A percentile compares a stretch with the other conserved stretches of the same genome.
Conservation (phyloP, 2,329 filamentous ascomycete species). For the Paracorniculantispora psalliotae region DNA sequence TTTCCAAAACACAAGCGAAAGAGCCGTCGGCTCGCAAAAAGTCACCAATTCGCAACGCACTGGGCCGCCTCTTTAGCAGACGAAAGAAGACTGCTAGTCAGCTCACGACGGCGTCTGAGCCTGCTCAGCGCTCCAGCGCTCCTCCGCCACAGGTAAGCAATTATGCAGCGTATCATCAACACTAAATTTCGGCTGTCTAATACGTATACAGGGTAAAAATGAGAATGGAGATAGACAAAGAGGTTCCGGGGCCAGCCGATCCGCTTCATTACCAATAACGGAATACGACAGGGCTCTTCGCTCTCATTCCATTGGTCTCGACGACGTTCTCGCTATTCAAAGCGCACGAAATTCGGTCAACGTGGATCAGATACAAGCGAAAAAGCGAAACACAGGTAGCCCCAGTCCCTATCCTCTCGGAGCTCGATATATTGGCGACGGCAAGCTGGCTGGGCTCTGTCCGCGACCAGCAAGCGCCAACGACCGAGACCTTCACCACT, state of each 20-base stretch:
- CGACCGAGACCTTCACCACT: constrained; percentile 34
- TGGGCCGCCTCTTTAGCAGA: constrained; percentile 55
- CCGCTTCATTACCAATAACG: constrained; percentile 54
- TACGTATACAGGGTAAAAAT: neutral
- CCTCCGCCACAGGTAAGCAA: neutral
- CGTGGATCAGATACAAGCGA: constrained; percentile 35
- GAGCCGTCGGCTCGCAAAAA: constrained; percentile 47
- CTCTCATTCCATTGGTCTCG: constrained; percentile 56
- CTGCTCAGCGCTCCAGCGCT: neutral
- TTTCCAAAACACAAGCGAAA: constrained; percentile 20
- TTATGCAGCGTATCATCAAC: too few species aligned
- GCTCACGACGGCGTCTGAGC: constrained; percentile 1
- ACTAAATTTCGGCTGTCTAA: too few species aligned
- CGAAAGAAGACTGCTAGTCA: constrained; percentile 44
- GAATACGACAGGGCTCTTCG: constrained; percentile 57
- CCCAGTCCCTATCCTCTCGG: constrained; percentile 19
- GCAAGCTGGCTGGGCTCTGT: constrained; percentile 49
- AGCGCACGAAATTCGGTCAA: constrained; percentile 50
- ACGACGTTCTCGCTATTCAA: constrained; percentile 49
- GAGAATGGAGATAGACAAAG: neutral
- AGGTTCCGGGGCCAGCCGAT: constrained; percentile 38
- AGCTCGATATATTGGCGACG: constrained; percentile 25
- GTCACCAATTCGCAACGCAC: constrained; percentile 50
- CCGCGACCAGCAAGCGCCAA: constrained; percentile 59
- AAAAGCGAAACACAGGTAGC: constrained; percentile 23